Conservation (phyloP, 2,329 filamentous ascomycete species). For the Phyllosticta ampelicida region DNA sequence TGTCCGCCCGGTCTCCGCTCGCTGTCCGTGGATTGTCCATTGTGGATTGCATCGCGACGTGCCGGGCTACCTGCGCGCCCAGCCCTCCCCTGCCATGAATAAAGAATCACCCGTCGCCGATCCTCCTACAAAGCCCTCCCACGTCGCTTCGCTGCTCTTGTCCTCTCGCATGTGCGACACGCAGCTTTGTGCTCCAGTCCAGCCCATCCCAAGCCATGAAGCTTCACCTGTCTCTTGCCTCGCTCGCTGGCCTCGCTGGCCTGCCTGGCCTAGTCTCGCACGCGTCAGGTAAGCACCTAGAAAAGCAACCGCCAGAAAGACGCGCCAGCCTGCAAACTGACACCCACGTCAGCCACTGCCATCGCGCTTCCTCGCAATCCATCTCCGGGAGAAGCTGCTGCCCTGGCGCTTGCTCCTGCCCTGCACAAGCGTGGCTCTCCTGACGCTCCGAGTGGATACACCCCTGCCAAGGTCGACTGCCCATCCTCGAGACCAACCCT, state of each 20-base stretch:
- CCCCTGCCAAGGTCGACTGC: conserved; percentile 57
- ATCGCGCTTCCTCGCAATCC: conserved; percentile 6
- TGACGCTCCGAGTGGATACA: conserved; percentile 57
- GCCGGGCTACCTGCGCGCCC: not conserved
- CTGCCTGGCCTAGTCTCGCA: conserved; percentile 5
- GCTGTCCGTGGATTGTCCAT: not conserved
- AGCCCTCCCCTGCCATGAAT: not conserved
- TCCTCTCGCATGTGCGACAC: not conserved
- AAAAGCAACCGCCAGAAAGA: not conserved
- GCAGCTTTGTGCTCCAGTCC: not conserved
- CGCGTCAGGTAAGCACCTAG: conserved; percentile 6
- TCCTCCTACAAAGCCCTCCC: conserved; percentile 6
- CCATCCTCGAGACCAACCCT: conserved; percentile 59
- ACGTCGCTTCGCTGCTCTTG: conserved; percentile 1
- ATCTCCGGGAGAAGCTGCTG: conserved; percentile 5
- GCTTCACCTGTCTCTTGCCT: not conserved
- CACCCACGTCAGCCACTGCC: not conserved
- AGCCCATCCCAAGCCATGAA: conserved; percentile 1
- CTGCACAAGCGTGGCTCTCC: conserved; percentile 35
- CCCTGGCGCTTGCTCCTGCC: conserved; percentile 3
- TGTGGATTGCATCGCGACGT: conserved; percentile 5
- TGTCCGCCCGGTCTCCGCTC: not conserved
- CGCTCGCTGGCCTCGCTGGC: not conserved
- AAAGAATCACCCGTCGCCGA: not conserved
- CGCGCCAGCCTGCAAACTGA: not conserved